A percentile compares a stretch with the other conserved stretches of the same genome.
phyloP scores from a whole-genome alignment of 148 eudicot species.

The Persicaria tinctoria region DNA sequence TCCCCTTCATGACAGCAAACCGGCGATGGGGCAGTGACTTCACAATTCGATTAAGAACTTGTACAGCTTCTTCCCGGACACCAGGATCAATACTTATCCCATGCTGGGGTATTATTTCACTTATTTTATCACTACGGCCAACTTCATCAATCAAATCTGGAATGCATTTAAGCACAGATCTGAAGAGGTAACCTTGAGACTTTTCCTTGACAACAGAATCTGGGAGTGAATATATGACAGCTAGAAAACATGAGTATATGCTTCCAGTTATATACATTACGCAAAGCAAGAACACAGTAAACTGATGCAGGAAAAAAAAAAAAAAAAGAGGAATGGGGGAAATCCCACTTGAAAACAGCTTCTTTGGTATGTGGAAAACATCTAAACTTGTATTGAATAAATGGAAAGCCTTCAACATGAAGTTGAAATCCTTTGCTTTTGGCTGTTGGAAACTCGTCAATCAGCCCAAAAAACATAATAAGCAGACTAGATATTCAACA shows the following conservation, averaged over 20 bases:
- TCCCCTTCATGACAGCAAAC: constrained; percentile 98
- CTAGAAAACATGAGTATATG: neutral
- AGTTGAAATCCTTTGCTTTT: neutral
- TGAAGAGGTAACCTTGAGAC: constrained; percentile 92
- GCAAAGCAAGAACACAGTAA: neutral
- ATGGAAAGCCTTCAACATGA: neutral
- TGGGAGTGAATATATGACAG: constrained; percentile 20
- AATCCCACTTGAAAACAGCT: neutral
- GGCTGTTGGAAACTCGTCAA: neutral
- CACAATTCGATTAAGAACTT: constrained; percentile 89
- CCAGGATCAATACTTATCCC: constrained; percentile 99
- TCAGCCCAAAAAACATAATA: neutral
- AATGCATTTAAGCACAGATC: constrained; percentile 94
- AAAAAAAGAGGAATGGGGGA: neutral
- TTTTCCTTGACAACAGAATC: constrained; percentile 93
- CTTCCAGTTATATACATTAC: neutral
- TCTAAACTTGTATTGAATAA: neutral
- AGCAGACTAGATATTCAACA: neutral
- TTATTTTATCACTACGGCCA: constrained; percentile 93
- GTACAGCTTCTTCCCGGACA: constrained; percentile 98
- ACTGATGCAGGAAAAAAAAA: neutral
- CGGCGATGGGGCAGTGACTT: constrained; percentile 95
- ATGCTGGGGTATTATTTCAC: constrained; percentile 97
- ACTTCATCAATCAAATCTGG: constrained; percentile 97
- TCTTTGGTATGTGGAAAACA: neutral